Evolutionary conservation across 2,329 filamentous ascomycete genomes (phyloP), one percentile per base, ranked within the genome.

Genomic region (Ophiostoma montium): DNA sequence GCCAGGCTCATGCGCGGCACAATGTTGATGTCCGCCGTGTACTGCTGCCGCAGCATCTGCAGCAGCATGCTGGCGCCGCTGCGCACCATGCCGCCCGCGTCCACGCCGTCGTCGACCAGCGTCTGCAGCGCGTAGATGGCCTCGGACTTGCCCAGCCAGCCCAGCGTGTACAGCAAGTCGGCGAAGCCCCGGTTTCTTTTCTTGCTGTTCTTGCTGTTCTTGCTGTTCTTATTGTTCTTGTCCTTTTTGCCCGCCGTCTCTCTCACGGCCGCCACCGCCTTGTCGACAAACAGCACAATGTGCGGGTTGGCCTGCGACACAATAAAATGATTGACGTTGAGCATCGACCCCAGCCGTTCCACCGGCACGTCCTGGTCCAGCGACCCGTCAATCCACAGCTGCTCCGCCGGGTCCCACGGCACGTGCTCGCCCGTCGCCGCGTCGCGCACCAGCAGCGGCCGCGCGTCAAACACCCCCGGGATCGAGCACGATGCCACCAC

Each of bases 271-370:
- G 21, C 35, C 53, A 87, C 84, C 51, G 94, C 85, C 56, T 81
- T 84, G 15, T 77, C 71, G 15, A 95, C 68, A 58, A 96, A 95
- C 0, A 87, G 86, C 0, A 94, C 78, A 9, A 95, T 86, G 58
- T 96, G 90, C 0, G 90, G 90, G 58, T 96, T 96, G 46, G 95
- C 88, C 62, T 96, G 90, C 0, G 88, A 95, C 16, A 95, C 90
- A 56, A 96, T 95, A 61, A 95, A 95, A 62, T 95, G 90, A 60
- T 95, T 95, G 61, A 95, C 89, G 60, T 95, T 95, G 70, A 95
- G 95, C 84, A 95, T 89, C 60, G 95, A 88, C 1, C 88, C 81
- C 15, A 96, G 71, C 2, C 86, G 78, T 18, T 83, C 87, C 79
- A 94, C 94, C 2, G 90, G 90, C 3, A 96, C 70, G 62, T 96